Evolutionary conservation across 768 basidiomycete species (phyloP), one percentile per base, ranked within the genome.

Genomic region (Leccinellum luteum): DNA sequence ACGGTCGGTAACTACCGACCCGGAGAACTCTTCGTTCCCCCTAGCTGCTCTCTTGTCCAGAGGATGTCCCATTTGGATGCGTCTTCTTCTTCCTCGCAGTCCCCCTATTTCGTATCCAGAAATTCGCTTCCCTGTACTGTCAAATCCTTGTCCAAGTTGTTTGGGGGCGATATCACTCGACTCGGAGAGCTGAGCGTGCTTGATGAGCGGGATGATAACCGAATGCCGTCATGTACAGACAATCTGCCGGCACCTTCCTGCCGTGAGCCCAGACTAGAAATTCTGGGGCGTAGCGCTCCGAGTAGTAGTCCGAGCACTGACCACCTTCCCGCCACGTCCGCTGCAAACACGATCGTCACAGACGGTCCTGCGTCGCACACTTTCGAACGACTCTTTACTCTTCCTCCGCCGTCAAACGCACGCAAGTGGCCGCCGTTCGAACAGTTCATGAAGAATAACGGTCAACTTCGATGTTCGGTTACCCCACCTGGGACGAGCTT

Each of bases 401-500:
- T 38, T 41, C 38, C 19, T 43, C 19, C 19, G 12, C 28, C 52
- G 15, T 64, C 67, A 14, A 67, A 73, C 7, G 70, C 70, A n/a
- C 74, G 35, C 10, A 58, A 79, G 73, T 90, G 89, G 89, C 75
- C 85, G 0, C 71, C 89, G 6, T 90, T 90, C 61, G 83, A 79
- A 8, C 85, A 89, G 66, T 68, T 87, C 41, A 87, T 89, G 85
- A 83, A 87, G 65, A 84, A 85, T 63, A 85, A 83, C 48, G 81
- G 79, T 2, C 80, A 79, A 38, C 64, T 77, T 35, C 74, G 52
- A 34, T 45, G 51, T 31, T 58, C 55, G 8, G 30, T 5, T 2
- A 1, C 30, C 3, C 48, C 21, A 32, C 38, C 19, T 19, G 41
- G 19, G 41, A 19, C 41, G n/a, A 43, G 41, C 12, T 13, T 43